Evolutionary conservation across 306 rosid species (phyloP), one percentile per base, ranked within the genome.

Genomic region (Rosa persica): DNA sequence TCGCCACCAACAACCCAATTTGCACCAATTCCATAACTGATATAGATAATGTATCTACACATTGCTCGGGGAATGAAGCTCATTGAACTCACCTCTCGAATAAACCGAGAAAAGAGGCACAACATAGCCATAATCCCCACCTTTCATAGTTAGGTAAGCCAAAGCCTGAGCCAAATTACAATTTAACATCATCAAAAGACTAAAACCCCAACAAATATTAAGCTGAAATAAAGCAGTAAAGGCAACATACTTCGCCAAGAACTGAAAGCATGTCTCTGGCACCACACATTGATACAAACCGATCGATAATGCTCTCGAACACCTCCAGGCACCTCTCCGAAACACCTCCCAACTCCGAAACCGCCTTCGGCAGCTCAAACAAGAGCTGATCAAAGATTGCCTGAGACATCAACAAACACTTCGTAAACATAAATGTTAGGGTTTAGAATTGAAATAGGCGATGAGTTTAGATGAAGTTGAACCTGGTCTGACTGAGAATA

Each of bases 251-350:
- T 80, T 89, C 90, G 64, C 99, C 88, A 75, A 95, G 90, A 87
- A 91, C 70, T 38, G 97, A 79, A 79, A 91, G 92, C 98, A 93
- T 89, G 73, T 91, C 97, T 79, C 96, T 85, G 22, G 98, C 97
- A 83, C 87, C 88, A 83, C 97, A 89, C 60, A 62, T 78, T 13
- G 44, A 74, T 58, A 89, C 79, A 76, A 91, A 83, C 81, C 82
- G 89, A 86, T 88, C 88, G 13, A 93, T 89, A 75, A 89, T 85
- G 62, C 81, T 73, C 27, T 79, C 88, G 70, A 91, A 92, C 52
- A 86, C 76, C 83, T 89, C 93, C 87, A 81, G 72, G 79, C 90
- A 90, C 75, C 81, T 82, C 20, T 73, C 87, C 9, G 97, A 92
- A 71, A 89, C 72, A 47, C 85, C 72, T 2, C 83, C 91, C 67